Conservation (phyloP, 2,329 filamentous ascomycete genomes). For the Trichoderma citrinoviride region DNA sequence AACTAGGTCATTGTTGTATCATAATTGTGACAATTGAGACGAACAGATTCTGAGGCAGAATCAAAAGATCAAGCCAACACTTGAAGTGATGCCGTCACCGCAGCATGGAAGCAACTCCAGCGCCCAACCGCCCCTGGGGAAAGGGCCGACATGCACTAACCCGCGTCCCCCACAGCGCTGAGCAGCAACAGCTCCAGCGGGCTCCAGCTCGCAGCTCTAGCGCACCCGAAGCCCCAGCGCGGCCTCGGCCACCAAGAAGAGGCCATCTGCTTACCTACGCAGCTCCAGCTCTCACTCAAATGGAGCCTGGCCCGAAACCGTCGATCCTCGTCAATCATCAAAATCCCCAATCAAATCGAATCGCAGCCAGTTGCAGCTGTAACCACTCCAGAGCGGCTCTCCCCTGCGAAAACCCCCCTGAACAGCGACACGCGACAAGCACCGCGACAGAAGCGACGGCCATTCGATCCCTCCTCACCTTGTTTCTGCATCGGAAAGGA, state of each 20-base stretch:
- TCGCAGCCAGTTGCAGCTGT: not conserved
- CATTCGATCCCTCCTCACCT: not conserved
- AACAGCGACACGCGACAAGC: conserved; percentile 9
- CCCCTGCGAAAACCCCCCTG: conserved; percentile 8
- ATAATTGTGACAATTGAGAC: not conserved
- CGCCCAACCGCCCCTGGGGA: not conserved
- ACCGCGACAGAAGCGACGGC: conserved; percentile 1
- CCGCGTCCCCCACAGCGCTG: not conserved
- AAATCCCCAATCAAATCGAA: not conserved
- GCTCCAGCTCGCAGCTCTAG: not conserved
- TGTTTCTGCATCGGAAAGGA: not conserved
- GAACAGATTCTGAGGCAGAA: not conserved
- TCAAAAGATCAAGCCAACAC: not conserved
- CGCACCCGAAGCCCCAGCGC: not conserved
- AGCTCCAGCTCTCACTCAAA: not conserved
- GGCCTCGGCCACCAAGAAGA: not conserved
- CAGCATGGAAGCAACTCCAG: not conserved
- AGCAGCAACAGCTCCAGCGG: not conserved
- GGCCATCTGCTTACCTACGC: conserved; percentile 17
- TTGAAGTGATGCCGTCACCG: not conserved
- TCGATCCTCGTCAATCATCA: conserved; percentile 16
- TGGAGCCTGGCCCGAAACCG: not conserved
- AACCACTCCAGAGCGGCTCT: conserved; percentile 2
- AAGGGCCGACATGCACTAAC: not conserved
- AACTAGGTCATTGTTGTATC: too few relatives aligned